A percentile compares a stretch with the other conserved stretches of the same genome.
Evolutionary conservation across 164 flowering plant genomes (phyloP).

Genomic region (Saururus chinensis): DNA sequence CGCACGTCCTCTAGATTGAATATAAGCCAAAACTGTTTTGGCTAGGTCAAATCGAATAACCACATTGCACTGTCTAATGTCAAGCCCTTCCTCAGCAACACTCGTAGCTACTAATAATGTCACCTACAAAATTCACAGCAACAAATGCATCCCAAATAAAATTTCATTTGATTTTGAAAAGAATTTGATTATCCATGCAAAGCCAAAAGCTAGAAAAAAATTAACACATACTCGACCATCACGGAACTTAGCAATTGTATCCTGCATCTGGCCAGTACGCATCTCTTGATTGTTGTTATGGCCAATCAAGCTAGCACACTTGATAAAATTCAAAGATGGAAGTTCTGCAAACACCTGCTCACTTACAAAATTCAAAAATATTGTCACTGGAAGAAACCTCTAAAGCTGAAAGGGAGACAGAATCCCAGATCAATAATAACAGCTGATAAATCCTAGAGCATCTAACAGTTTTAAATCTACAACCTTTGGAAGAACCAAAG

Average conservation of each 20-base stretch:
- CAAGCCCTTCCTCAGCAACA: constrained; percentile 99
- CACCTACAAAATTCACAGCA: constrained; percentile 33
- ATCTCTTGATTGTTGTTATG: constrained; percentile 98
- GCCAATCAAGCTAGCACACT: constrained; percentile 92
- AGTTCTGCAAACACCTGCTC: constrained; percentile 90
- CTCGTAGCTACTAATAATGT: constrained; percentile 95
- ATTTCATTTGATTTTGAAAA: neutral
- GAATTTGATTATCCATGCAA: neutral
- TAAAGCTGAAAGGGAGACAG: neutral
- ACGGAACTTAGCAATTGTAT: constrained; percentile 80
- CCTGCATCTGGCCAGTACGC: constrained; percentile 95
- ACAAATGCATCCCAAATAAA: neutral
- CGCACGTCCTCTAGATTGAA: constrained; percentile 98
- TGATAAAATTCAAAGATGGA: constrained; percentile 81
- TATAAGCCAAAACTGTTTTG: constrained; percentile 96
- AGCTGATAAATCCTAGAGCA: neutral
- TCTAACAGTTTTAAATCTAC: constrained; percentile 1
- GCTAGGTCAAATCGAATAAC: constrained; percentile 99
- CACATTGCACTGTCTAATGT: constrained; percentile 98
- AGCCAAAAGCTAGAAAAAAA: neutral
- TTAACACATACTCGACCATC: constrained; percentile 83
- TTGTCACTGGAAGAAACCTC: constrained; percentile 3
- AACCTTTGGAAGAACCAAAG: constrained; percentile 99
- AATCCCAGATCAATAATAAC: neutral
- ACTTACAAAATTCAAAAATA: constrained; percentile 6